phyloP scores from a whole-genome alignment of 2,329 filamentous ascomycete species.

The Phaeomoniella chlamydospora region DNA sequence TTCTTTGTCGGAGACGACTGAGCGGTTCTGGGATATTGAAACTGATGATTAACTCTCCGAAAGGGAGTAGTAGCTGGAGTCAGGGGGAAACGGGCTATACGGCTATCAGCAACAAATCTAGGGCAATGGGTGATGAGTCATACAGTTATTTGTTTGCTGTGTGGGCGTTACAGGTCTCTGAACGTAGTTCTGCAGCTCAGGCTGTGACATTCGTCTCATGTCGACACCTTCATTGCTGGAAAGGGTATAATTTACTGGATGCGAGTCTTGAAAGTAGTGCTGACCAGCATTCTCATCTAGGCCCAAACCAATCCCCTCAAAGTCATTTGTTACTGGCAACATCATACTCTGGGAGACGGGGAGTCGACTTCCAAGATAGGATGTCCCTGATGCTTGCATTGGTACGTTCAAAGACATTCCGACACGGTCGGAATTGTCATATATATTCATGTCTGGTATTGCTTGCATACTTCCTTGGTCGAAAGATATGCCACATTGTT shows the following conservation, averaged over 20 bases:
- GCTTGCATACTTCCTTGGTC: conserved; percentile 8
- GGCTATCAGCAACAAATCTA: conserved; percentile 36
- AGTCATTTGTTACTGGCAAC: conserved; percentile 8
- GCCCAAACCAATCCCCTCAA: conserved; percentile 4
- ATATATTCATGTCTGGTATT: conserved; percentile 7
- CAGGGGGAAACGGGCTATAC: conserved; percentile 46
- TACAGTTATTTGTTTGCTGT: conserved; percentile 28
- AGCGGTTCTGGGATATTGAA: conserved; percentile 21
- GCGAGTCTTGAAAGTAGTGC: conserved; percentile 11
- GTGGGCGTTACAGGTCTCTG: conserved; percentile 48
- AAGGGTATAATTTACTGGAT: conserved; percentile 9
- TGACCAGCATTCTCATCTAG: conserved; percentile 11
- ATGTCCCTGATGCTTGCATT: conserved; percentile 1
- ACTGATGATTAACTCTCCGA: conserved; percentile 21
- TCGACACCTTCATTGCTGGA: conserved; percentile 7
- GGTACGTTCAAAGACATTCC: conserved; percentile 9
- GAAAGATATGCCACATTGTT: conserved; percentile 11
- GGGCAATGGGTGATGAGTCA: conserved; percentile 13
- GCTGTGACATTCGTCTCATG: conserved; percentile 22
- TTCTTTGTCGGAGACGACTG: conserved; percentile 25
- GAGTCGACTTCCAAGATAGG: conserved; percentile 2
- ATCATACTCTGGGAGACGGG: not conserved
- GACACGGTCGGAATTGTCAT: conserved; percentile 7
- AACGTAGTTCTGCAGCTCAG: conserved; percentile 18
- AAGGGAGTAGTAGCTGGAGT: conserved; percentile 53